phyloP scores from a whole-genome alignment of 75 land plant genomes.

The Pinus albicaulis region DNA sequence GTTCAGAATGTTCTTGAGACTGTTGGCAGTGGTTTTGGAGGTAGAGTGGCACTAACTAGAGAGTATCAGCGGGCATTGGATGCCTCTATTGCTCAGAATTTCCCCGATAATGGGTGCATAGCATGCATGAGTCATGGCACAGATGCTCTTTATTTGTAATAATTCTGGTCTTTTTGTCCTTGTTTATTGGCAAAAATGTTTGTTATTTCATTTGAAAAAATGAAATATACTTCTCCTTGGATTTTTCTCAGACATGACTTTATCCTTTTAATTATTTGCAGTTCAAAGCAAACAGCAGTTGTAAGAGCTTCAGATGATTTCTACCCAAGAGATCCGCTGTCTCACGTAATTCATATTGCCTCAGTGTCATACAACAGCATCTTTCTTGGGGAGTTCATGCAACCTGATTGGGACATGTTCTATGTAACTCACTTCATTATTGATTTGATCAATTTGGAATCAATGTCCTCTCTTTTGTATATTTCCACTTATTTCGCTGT shows the following conservation, averaged over 20 bases:
- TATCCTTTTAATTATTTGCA: constrained; percentile 20
- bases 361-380: constrained; percentile 86
- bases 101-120: constrained; percentile 86
- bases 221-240: not conserved
- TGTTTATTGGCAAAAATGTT: not conserved
- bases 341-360: constrained; percentile 92
- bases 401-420: constrained; percentile 99
- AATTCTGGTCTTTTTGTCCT: not conserved
- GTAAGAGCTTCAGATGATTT: constrained; percentile 96
- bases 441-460: not conserved
- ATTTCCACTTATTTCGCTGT: not conserved
- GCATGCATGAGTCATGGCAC: constrained; percentile 97
- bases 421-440: constrained; percentile 13
- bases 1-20: constrained; percentile 90
- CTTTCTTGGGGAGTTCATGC: constrained; percentile 94
- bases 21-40: constrained; percentile 74
- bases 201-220: not conserved
- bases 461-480: not conserved
- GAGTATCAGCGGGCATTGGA: constrained; percentile 75
- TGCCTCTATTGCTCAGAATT: constrained; percentile 69
- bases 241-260: not conserved
- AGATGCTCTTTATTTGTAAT: constrained; percentile 77
- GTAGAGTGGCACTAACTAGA: constrained; percentile 64
- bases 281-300: constrained; percentile 89
- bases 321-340: constrained; percentile 83